Conservation (phyloP, 1,284 basidiomycete species). For the Lentinula novae-zelandiae region DNA sequence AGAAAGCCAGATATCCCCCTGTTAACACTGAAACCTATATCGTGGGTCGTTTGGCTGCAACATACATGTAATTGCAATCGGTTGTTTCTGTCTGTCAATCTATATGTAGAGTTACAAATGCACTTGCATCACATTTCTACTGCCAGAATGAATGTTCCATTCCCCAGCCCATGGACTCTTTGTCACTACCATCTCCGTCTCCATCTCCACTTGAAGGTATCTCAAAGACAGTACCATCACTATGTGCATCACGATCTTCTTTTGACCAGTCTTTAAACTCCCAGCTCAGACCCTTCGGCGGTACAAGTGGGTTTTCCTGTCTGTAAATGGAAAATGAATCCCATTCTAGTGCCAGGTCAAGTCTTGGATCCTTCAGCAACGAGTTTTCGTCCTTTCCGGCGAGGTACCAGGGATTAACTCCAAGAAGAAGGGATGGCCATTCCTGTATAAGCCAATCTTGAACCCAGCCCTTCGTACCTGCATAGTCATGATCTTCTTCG, state of each 20-base stretch:
- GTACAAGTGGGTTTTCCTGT: neutral
- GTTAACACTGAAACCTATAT: conserved; percentile 78
- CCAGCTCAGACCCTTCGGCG: neutral
- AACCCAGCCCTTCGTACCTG: neutral
- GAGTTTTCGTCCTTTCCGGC: neutral
- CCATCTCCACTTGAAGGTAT: neutral
- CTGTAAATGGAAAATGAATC: neutral
- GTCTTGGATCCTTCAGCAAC: neutral
- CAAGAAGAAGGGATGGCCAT: neutral
- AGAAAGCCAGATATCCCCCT: conserved; percentile 56
- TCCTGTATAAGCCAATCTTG: neutral
- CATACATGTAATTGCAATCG: conserved; percentile 33
- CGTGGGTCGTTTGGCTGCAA: conserved; percentile 62
- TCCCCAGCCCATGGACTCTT: neutral
- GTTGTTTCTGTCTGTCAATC: neutral
- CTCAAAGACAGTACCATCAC: neutral
- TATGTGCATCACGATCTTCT: neutral
- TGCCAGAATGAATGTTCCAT: neutral
- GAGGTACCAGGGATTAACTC: neutral
- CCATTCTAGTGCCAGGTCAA: neutral
- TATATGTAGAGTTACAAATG: too few species aligned
- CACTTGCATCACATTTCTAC: neutral
- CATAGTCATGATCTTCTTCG: neutral
- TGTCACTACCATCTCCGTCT: neutral
- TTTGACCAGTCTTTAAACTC: neutral